Evolutionary conservation across 345 rosid species (phyloP).

Genomic region (Punica granatum): DNA sequence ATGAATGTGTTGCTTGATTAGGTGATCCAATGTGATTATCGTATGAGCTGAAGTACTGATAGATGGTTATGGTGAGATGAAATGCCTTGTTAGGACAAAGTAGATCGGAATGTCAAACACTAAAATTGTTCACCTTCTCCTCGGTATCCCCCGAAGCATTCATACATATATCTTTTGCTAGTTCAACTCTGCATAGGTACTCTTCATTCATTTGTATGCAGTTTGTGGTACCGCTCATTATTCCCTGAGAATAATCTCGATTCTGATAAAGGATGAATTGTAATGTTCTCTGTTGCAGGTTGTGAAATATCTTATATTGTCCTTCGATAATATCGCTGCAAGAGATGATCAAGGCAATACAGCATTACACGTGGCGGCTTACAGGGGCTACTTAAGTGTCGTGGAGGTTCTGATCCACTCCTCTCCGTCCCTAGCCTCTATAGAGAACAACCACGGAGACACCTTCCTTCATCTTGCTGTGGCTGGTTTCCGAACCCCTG

Average conservation of each 20-base stretch:
- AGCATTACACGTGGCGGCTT: slow-evolving; percentile 76
- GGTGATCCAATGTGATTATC: not conserved
- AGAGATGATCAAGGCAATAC: slow-evolving; percentile 71
- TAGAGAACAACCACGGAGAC: slow-evolving; percentile 53
- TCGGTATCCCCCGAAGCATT: too few species aligned
- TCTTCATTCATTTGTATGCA: not conserved
- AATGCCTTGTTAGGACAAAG: not conserved
- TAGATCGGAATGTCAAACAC: not conserved
- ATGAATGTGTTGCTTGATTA: not conserved
- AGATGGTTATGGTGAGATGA: not conserved
- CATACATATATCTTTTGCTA: not conserved
- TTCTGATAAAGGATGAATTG: not conserved
- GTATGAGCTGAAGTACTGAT: not conserved
- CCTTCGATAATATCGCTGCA: slow-evolving; percentile 35
- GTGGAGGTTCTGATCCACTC: slow-evolving; percentile 42
- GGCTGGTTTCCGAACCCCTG: slow-evolving; percentile 60
- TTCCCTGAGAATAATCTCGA: not conserved
- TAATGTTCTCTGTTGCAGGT: slow-evolving; percentile 31
- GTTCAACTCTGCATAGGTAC: not conserved
- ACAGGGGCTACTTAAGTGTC: slow-evolving; percentile 58
- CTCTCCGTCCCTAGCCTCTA: slow-evolving; percentile 37
- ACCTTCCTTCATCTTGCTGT: slow-evolving; percentile 88
- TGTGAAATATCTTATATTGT: slow-evolving; percentile 52
- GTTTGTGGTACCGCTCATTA: not conserved
- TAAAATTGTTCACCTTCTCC: not conserved